Conservation (phyloP, 2,329 filamentous ascomycete genomes). For the Teratosphaeriaceae sp. region DNA sequence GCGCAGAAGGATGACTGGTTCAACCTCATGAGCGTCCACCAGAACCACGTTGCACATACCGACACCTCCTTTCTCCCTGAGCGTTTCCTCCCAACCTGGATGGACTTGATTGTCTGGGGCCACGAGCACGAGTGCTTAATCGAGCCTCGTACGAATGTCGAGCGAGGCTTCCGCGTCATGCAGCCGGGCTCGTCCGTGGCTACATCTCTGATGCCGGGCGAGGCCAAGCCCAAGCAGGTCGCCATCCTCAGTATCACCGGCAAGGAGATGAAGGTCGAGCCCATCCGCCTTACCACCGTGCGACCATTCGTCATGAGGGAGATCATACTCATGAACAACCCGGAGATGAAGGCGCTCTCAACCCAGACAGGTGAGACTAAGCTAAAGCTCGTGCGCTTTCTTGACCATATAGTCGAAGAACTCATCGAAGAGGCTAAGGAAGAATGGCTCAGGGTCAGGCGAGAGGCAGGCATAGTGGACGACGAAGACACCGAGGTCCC, state of each 20-base stretch:
- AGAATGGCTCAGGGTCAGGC: slow-evolving; percentile 76
- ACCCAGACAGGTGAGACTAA: slow-evolving; percentile 72
- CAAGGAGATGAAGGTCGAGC: slow-evolving; percentile 66
- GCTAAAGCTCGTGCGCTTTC: slow-evolving; percentile 66
- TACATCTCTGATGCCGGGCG: slow-evolving; percentile 82
- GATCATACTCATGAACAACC: slow-evolving; percentile 68
- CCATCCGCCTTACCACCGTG: slow-evolving; percentile 78
- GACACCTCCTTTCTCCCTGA: slow-evolving; percentile 93
- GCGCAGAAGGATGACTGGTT: slow-evolving; percentile 88
- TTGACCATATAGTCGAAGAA: slow-evolving; percentile 73
- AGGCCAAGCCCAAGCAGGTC: slow-evolving; percentile 87
- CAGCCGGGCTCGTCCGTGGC: slow-evolving; percentile 95
- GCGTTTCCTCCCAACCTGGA: slow-evolving; percentile 81
- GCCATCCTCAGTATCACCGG: slow-evolving; percentile 79
- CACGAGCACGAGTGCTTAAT: slow-evolving; percentile 97
- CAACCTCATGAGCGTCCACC: slow-evolving; percentile 89
- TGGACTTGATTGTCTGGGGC: slow-evolving; percentile 92
- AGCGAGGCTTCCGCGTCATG: slow-evolving; percentile 92
- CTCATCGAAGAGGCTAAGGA: slow-evolving; percentile 79
- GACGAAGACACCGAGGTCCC: slow-evolving; percentile 58
- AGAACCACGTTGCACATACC: slow-evolving; percentile 90
- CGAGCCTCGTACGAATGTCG: slow-evolving; percentile 72
- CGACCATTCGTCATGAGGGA: slow-evolving; percentile 86
- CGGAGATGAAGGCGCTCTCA: slow-evolving; percentile 68
- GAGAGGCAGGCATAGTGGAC: slow-evolving; percentile 43